Conservation (phyloP, 352 stramenopile species). For the Thraustotheca clavata region DNA sequence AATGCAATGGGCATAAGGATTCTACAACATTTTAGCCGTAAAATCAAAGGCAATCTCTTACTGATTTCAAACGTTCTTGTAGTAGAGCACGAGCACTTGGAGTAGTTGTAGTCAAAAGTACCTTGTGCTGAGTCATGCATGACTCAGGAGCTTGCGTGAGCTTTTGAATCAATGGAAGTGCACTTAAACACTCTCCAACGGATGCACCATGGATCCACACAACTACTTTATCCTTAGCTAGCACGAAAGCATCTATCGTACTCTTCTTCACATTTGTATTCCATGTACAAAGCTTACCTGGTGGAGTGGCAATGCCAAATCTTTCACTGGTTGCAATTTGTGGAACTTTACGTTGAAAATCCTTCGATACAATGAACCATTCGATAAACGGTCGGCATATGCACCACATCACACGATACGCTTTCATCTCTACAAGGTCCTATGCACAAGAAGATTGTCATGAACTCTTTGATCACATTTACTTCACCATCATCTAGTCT, state of each 20-base stretch:
- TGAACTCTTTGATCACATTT: not conserved
- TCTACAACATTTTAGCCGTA: constrained; percentile 19
- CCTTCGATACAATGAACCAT: constrained; percentile 48
- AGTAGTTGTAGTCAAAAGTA: constrained; percentile 66
- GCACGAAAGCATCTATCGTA: not conserved
- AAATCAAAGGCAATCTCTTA: constrained; percentile 18
- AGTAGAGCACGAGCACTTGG: constrained; percentile 43
- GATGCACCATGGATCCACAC: constrained; percentile 73
- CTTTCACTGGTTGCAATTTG: constrained; percentile 35
- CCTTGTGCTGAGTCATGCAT: constrained; percentile 23
- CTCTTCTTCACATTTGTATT: not conserved
- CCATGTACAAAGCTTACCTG: not conserved
- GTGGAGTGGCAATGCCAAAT: constrained; percentile 30
- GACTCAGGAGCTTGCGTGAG: constrained; percentile 26
- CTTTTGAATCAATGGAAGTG: constrained; percentile 47
- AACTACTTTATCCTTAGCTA: not conserved
- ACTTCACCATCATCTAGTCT: not conserved
- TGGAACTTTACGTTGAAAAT: constrained; percentile 30
- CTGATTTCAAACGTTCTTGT: constrained; percentile 1
- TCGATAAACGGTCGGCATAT: constrained; percentile 39
- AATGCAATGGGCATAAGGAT: constrained; percentile 31
- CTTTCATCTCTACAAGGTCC: constrained; percentile 6
- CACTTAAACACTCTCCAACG: constrained; percentile 61
- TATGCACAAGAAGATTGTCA: not conserved
- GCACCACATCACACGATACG: constrained; percentile 49